Percentiles rank a stretch among this genome's conserved stretches.
phyloP scores from a whole-genome alignment of 352 stramenopile genomes.

The Phytopythium montanum region DNA sequence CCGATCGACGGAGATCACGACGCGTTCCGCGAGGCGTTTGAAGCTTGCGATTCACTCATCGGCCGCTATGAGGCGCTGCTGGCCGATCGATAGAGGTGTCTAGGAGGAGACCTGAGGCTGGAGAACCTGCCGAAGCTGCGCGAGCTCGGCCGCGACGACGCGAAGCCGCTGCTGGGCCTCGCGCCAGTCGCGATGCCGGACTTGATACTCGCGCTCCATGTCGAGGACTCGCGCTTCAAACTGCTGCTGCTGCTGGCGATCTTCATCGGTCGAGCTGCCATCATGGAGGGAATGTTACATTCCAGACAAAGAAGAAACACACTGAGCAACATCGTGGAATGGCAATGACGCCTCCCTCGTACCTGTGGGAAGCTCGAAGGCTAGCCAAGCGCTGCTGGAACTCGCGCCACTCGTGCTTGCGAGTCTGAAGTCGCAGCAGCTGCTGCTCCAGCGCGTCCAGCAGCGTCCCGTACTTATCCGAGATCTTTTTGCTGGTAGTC shows the following conservation, averaged over 20 bases:
- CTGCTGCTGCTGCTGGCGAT: background rate
- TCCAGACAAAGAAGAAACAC: background rate
- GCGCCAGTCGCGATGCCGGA: background rate
- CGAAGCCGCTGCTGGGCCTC: constrained; percentile 2
- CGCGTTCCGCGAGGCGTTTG: constrained; percentile 43
- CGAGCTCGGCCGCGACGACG: constrained; percentile 4
- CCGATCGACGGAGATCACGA: constrained; percentile 24
- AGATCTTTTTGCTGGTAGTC: background rate
- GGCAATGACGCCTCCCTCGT: background rate
- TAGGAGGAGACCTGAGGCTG: constrained; percentile 8
- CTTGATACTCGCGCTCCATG: constrained; percentile 4
- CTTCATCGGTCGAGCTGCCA: background rate
- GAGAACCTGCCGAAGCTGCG: background rate
- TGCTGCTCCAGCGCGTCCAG: constrained; percentile 27
- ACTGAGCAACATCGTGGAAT: background rate
- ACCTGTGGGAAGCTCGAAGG: background rate
- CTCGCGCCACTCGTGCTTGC: constrained; percentile 27
- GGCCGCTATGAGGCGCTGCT: constrained; percentile 38
- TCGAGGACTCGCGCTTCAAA: background rate
- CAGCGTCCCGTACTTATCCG: background rate
- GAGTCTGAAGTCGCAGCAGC: constrained; percentile 14
- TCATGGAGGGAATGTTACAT: background rate
- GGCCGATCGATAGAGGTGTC: background rate
- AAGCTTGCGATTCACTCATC: constrained; percentile 32
- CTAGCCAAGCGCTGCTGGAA: constrained; percentile 20